Evolutionary conservation across 116 monocot species (phyloP), one percentile per base, ranked within the genome.

Genomic region (Dioscorea cayenensis): DNA sequence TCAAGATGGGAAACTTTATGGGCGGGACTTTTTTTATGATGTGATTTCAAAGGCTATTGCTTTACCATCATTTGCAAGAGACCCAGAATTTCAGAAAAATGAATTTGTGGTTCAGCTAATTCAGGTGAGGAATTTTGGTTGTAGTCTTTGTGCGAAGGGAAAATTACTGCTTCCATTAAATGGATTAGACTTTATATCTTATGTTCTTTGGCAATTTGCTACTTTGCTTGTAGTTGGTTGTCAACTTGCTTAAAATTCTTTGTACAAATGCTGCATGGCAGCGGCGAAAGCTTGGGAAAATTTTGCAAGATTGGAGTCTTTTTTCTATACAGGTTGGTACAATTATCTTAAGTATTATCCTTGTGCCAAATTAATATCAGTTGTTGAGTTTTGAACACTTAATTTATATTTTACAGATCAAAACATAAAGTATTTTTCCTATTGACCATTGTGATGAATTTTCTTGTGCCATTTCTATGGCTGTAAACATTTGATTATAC

Each of bases 191-290:
- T 23, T n/a, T 64, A 51, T 79, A 11, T 8, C 25, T 63, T 22
- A 11, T 80, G 49, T 3, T 38, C 62, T 50, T 78, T 16, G 59
- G 32, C 38, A n/a, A 10, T 38, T 66, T 20, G 48, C 14, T 72
- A 59, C 36, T 82, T 37, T 66, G 61, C 28, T 4, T 83, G 75
- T 63, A 95, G 95, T 72, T 95, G 52, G 67, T 87, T 65, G 62
- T 89, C 72, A 91, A 89, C 71, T 79, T 95, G 76, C 78, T 95
- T 75, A 99, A 94, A 85, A 80, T 99, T 78, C 83, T 94, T 67
- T 99, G 94, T 75, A 81, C 99, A 82, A 99, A 99, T 71, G 69
- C 76, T 85, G 83, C 99, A 75, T 99, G 99, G 99, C 94, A 99
- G 73, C 79, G 89, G 5, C 89, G 99, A 18, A 99, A 99, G 80